Evolutionary conservation across 169 alveolate genomes (phyloP).

Genomic region (Eimeria sp.): DNA sequence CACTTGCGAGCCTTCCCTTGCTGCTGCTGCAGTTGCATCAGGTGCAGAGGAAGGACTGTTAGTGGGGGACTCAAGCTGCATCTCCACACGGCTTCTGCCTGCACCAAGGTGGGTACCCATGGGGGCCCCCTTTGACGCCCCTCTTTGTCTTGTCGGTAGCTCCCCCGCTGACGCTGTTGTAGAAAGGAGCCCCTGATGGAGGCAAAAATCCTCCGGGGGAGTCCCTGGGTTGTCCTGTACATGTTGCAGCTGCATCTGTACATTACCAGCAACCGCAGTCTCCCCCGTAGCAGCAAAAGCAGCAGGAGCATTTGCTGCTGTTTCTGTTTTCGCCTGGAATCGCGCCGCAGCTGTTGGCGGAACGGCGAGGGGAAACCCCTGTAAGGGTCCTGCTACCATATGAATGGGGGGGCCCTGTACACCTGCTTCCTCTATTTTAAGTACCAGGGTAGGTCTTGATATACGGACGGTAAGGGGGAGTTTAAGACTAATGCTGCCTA

Average conservation of each 20-base stretch:
- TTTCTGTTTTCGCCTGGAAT: neutral
- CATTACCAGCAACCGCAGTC: neutral
- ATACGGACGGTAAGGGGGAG: conserved; percentile 50
- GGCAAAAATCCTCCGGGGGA: neutral
- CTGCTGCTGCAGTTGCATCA: neutral
- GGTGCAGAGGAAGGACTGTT: neutral
- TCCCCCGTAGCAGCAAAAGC: conserved; percentile 16
- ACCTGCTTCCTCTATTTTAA: neutral
- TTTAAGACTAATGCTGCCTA: conserved; percentile 9
- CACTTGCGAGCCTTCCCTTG: neutral
- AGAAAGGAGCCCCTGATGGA: neutral
- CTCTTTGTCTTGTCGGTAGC: neutral
- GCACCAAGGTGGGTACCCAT: neutral
- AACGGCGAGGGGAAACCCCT: neutral
- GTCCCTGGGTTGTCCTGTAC: neutral
- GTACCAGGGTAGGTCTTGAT: neutral
- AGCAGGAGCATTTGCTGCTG: neutral
- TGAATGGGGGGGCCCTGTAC: neutral
- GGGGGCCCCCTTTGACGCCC: neutral
- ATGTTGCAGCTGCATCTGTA: conserved; percentile 17
- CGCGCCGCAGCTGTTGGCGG: neutral
- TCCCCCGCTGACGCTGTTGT: neutral
- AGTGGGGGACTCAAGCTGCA: neutral
- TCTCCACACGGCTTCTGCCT: neutral
- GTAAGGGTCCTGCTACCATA: neutral